Base-by-base conservation (phyloP, 257 asterid genomes). In the Solanum pinnatisectum region DNA sequence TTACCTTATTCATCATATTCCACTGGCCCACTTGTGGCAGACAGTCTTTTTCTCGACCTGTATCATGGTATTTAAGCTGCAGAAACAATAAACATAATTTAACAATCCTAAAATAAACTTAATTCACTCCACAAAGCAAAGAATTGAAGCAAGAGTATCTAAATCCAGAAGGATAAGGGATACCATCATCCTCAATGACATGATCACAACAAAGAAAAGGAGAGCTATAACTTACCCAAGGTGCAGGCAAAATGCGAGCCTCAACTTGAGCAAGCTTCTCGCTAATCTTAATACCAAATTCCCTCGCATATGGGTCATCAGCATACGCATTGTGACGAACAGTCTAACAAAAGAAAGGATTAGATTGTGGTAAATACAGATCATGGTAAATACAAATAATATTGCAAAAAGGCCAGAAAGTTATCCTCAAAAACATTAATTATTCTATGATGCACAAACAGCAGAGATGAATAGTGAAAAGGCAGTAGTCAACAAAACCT, bases 1-100 rank as follows among this genome's bases (percentile, higher is more conserved):
- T 65, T 88, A 97, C 99, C 98, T 96, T 96, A 44, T 97, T 95
- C 99, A 95, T 96, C 99, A 97, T 97, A 27, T 97, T 96, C 99
- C 99, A 97, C 83, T 97, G 99, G 46, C 99, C 99, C 87, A 96
- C 98, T 92, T 95, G 98, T 0, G 99, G 99, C 63, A 94, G 95
- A 84, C 99, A 96, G 87, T 96, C 98, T 90, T 90, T 97, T 92
- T 97, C 99, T 49, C 98, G 91, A n/a, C 99, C 98, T 11, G 99
- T 93, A 79, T 97, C 99, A 89, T 96, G 98, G 91, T 97, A 97
- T 86, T 97, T 97, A 76, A 97, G 98, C 99, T 97, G 85, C 85
- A 93, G 67, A 92, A 87, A 86, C 49, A n/a, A 63, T 59, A 59
- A 30, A 68, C 65, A 6, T 87, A 68, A 25, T 71, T 71, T 65